These are phyloP conservation scores for Lumnitzera racemosa DNA, from an alignment of 345 rosid genomes.

Conservation along the genomic window DNA sequence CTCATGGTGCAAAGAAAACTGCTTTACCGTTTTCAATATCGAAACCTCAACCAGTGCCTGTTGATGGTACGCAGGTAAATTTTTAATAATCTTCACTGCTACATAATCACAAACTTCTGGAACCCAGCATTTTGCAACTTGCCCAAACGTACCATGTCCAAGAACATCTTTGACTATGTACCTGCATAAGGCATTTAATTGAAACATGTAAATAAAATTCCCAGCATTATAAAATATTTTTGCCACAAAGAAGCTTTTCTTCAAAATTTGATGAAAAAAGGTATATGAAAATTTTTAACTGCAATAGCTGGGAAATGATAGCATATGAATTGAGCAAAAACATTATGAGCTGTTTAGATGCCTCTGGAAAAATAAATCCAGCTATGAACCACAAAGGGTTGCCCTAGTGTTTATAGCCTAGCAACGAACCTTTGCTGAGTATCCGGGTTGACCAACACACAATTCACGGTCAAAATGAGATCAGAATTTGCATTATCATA, in stretches of 20 bases:
- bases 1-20: slow-evolving; percentile 4
- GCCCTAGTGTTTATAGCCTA: neutral
- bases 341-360: too few relatives aligned
- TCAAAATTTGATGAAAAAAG: too few relatives aligned
- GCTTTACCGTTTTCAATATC: slow-evolving; percentile 76
- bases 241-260: neutral
- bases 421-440: slow-evolving; percentile 71
- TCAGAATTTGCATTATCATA: slow-evolving; percentile 91
- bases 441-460: slow-evolving; percentile 57
- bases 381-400: neutral
- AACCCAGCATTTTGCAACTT: slow-evolving; percentile 98
- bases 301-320: too few relatives aligned
- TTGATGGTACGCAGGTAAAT: slow-evolving; percentile 96
- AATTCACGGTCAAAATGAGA: slow-evolving; percentile 83
- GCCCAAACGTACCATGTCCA: slow-evolving; percentile 99
- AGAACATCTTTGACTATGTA: slow-evolving; percentile 96
- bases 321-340: too few relatives aligned
- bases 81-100: slow-evolving; percentile 96
- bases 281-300: too few relatives aligned
- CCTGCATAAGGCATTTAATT: slow-evolving; percentile 36
- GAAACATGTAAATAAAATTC: slow-evolving; percentile 4
- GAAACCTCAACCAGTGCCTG: slow-evolving; percentile 98
- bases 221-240: neutral
- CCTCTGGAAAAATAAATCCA: too few relatives aligned
- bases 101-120: slow-evolving; percentile 59